Base-by-base conservation (phyloP, 306 rosid genomes). In the Luffa acutangula region DNA sequence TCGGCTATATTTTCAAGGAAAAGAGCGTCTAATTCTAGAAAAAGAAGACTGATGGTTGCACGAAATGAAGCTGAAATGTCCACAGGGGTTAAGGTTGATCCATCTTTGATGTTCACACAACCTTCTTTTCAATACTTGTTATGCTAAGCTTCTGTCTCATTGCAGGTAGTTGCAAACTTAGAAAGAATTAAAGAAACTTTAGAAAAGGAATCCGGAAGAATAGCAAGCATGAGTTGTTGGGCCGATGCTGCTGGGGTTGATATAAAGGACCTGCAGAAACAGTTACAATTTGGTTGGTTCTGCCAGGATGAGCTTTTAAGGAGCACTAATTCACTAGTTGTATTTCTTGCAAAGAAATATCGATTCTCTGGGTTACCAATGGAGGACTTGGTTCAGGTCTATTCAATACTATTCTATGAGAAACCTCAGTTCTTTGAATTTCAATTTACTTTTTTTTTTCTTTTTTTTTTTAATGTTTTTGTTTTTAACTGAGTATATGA, bases 331-430 rank as follows among this genome's bases (percentile, higher is more conserved):
- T 84, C 97, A 81, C 83, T 92, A 62, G 92, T 94, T 81, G 60
- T 89, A 67, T 92, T 85, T 84, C 82, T 94, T 53, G 93, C 97
- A 46, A 85, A 89, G 87, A 91, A 88, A 70, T 94, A 94, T 83
- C 80, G 90, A 87, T 93, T 97, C 54, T 66, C 80, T 80, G 98
- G 98, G 78, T 82, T 94, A 70, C 88, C 97, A 59, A 74, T 84
- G 79, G 97, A 89, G 64, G 98, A 94, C 85, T 83, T 94, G 58
- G 85, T 92, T 82, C 98, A 94, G 98, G 98, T 92, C 79, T 81
- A 85, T 79, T 80, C 80, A 78, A 65, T 62, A 12, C 79, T 49
- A 36, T n/a, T 36, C 69, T 58, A 58, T 3, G 71, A 41, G 56
- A 42, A 41, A 54, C 53, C 6, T 59, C 10, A 25, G 11, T 76